phyloP scores from a whole-genome alignment of 1,139 yeast genomes.

The Kurtzmaniella quercitrusa region DNA sequence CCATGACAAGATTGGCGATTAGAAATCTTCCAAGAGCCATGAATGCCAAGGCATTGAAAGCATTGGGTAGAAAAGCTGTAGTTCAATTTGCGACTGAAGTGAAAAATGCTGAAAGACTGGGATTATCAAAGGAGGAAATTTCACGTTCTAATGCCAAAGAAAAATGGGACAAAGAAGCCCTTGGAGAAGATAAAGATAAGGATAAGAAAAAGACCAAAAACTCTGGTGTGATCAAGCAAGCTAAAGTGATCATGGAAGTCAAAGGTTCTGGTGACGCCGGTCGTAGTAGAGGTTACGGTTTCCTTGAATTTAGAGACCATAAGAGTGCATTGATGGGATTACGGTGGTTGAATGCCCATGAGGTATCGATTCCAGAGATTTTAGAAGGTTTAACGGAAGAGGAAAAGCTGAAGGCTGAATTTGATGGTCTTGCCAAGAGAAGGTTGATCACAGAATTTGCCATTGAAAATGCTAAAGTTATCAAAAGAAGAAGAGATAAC shows the following conservation, averaged over 20 bases:
- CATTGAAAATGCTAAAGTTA: slow-evolving; percentile 88
- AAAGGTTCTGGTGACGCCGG: slow-evolving; percentile 86
- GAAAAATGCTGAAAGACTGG: slow-evolving; percentile 68
- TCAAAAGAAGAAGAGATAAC: slow-evolving; percentile 81
- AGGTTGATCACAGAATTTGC: slow-evolving; percentile 93
- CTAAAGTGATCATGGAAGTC: slow-evolving; percentile 88
- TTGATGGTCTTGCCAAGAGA: slow-evolving; percentile 59
- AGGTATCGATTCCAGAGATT: slow-evolving; percentile 68
- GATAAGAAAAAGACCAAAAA: slow-evolving; percentile 63
- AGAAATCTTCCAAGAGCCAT: slow-evolving; percentile 91
- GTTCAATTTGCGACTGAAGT: slow-evolving; percentile 96
- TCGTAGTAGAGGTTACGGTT: slow-evolving; percentile 95
- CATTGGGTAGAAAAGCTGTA: slow-evolving; percentile 88
- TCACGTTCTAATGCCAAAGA: slow-evolving; percentile 64
- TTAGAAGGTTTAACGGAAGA: slow-evolving; percentile 70
- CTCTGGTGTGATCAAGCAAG: slow-evolving; percentile 88
- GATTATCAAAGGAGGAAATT: slow-evolving; percentile 85
- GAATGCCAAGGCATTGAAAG: slow-evolving; percentile 84
- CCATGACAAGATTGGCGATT: slow-evolving; percentile 89
- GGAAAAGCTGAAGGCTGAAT: slow-evolving; percentile 50
- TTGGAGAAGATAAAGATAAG: slow-evolving; percentile 30
- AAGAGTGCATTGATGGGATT: slow-evolving; percentile 92
- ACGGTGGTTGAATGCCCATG: slow-evolving; percentile 95
- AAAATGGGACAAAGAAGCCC: slow-evolving; percentile 30
- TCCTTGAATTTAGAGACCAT: slow-evolving; percentile 89